Evolutionary conservation across 495 filamentous ascomycete genomes (phyloP).

Genomic region (Lepidopterella palustris): DNA sequence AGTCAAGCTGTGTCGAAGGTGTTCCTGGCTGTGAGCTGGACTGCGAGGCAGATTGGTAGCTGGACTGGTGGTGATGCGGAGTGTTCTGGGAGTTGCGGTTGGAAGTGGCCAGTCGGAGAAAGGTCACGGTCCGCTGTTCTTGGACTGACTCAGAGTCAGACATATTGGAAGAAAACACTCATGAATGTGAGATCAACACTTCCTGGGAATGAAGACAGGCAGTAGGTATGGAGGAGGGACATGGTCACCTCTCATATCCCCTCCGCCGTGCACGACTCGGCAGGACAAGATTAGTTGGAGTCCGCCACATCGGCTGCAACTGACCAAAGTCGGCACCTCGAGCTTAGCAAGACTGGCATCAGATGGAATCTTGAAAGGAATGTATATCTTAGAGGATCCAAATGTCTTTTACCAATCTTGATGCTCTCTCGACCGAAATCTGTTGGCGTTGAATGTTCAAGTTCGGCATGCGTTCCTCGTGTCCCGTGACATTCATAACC

Average conservation of each 20-base stretch:
- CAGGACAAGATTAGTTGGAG: neutral
- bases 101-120: neutral
- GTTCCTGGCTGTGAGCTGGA: constrained; percentile 10
- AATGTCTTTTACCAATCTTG: no score
- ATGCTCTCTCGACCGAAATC: no score
- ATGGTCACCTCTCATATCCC: neutral
- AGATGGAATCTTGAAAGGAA: no score
- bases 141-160: constrained; percentile 11
- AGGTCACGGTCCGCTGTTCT: neutral
- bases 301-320: no score
- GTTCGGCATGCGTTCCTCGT: no score
- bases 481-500: no score
- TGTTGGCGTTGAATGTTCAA: no score
- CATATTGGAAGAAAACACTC: constrained; percentile 5
- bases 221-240: neutral
- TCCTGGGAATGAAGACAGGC: neutral
- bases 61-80: constrained; percentile 23
- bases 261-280: neutral
- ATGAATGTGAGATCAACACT: neutral
- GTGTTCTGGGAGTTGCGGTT: neutral
- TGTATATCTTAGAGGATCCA: no score
- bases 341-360: no score
- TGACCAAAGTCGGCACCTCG: no score
- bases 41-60: constrained; percentile 5
- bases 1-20: neutral